A percentile compares a stretch with the other conserved stretches of the same genome.
phyloP scores from a whole-genome alignment of 1,284 basidiomycete species.

The Ceratobasidium sp. region DNA sequence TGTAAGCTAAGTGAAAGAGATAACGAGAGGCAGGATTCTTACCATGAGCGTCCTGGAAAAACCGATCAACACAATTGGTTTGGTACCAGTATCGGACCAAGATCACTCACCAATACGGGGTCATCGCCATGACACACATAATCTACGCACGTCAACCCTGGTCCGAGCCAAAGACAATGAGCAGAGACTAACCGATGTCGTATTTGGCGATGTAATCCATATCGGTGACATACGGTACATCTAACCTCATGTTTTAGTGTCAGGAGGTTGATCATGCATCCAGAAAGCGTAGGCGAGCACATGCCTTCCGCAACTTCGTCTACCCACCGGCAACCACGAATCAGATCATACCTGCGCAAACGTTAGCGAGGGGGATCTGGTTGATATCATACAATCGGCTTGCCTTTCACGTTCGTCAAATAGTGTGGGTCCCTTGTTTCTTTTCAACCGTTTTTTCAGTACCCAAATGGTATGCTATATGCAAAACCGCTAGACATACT shows the following conservation, averaged over 20 bases:
- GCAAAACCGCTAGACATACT: constrained; percentile 35
- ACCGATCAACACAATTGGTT: constrained; percentile 18
- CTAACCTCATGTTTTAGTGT: constrained; percentile 20
- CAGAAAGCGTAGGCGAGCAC: constrained; percentile 17
- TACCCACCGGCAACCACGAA: constrained; percentile 51
- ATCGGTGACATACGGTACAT: constrained; percentile 51
- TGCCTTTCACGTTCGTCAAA: constrained; percentile 51
- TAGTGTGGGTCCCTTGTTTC: constrained; percentile 52
- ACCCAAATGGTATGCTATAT: constrained; percentile 3
- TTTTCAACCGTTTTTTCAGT: constrained; percentile 27
- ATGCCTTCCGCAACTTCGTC: constrained; percentile 49
- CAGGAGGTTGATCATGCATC: constrained; percentile 20
- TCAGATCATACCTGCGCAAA: constrained; percentile 50
- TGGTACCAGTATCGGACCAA: constrained; percentile 1
- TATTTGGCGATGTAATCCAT: constrained; percentile 48
- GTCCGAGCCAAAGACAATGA: not conserved
- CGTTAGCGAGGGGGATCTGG: constrained; percentile 1
- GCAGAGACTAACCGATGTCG: constrained; percentile 48
- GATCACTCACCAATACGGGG: constrained; percentile 49
- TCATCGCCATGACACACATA: constrained; percentile 53
- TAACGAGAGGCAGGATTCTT: not conserved
- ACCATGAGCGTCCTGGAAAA: constrained; percentile 36
- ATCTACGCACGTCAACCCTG: constrained; percentile 44
- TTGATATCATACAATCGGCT: constrained; percentile 18
- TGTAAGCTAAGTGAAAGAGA: not conserved